Conservation (phyloP, 371 early-diverging fungal species). For the Nematocida homosporus region DNA sequence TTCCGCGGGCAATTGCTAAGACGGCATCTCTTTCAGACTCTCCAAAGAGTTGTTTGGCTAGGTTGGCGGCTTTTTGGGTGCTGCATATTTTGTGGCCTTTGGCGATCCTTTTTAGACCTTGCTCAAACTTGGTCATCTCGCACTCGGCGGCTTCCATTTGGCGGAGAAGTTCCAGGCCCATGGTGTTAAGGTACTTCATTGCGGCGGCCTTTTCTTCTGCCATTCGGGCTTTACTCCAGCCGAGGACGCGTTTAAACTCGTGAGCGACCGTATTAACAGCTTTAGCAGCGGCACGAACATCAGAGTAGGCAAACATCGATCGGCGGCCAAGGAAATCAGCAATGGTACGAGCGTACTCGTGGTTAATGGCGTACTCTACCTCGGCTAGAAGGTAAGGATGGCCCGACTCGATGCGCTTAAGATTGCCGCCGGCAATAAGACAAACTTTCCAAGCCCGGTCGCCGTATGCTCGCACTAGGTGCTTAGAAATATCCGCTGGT, state of each 20-base stretch:
- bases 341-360: conserved; percentile 85
- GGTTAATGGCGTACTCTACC: conserved; percentile 79
- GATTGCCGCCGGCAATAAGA: conserved; percentile 19
- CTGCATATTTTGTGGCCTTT: neutral
- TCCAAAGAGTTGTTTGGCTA: neutral
- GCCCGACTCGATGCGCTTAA: conserved; percentile 70
- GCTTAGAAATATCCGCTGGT: conserved; percentile 83
- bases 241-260: conserved; percentile 67
- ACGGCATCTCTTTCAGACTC: neutral
- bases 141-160: conserved; percentile 23
- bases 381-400: conserved; percentile 91
- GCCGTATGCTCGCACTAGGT: conserved; percentile 84
- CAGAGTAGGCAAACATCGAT: conserved; percentile 83
- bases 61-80: neutral
- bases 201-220: conserved; percentile 35
- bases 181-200: conserved; percentile 27
- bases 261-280: conserved; percentile 78
- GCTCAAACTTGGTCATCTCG: neutral
- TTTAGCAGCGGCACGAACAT: conserved; percentile 81
- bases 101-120: neutral
- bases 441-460: conserved; percentile 72
- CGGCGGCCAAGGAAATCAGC: conserved; percentile 87
- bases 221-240: conserved; percentile 39
- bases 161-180: conserved; percentile 39
- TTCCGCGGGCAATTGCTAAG: neutral